Evolutionary conservation across 441 rosid species (phyloP).

Genomic region (Sinapis alba): DNA sequence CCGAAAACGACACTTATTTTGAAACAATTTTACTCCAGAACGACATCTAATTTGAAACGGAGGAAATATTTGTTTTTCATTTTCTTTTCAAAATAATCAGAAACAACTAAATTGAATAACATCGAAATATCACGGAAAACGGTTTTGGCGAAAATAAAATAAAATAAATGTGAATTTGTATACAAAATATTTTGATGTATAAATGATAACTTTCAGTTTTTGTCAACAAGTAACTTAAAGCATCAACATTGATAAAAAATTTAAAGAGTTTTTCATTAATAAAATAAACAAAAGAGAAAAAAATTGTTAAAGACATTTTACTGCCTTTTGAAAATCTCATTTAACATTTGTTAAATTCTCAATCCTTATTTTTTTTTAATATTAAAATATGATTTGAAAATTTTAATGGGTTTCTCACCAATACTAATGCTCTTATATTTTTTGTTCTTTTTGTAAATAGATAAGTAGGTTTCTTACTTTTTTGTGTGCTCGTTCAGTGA

Average conservation of each 20-base stretch:
- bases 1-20: too few relatives aligned
- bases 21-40: too few relatives aligned
- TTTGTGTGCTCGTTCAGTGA: constrained; percentile 21
- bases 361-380: background rate
- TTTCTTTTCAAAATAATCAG: background rate
- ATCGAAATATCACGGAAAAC: background rate
- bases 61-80: background rate
- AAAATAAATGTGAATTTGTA: background rate
- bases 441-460: background rate
- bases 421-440: background rate
- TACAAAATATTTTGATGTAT: background rate
- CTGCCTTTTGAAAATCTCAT: background rate
- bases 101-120: background rate
- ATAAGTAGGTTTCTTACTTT: background rate
- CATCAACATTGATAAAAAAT: background rate
- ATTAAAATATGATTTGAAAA: background rate
- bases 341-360: background rate
- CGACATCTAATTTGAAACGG: too few relatives aligned
- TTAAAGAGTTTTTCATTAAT: background rate
- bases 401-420: background rate
- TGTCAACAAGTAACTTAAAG: background rate
- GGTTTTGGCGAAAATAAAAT: background rate
- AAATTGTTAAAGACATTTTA: background rate
- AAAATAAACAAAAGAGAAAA: background rate
- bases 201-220: background rate